Conservation (phyloP, 805 yeast species). For the Komagataella mondaviorum region DNA sequence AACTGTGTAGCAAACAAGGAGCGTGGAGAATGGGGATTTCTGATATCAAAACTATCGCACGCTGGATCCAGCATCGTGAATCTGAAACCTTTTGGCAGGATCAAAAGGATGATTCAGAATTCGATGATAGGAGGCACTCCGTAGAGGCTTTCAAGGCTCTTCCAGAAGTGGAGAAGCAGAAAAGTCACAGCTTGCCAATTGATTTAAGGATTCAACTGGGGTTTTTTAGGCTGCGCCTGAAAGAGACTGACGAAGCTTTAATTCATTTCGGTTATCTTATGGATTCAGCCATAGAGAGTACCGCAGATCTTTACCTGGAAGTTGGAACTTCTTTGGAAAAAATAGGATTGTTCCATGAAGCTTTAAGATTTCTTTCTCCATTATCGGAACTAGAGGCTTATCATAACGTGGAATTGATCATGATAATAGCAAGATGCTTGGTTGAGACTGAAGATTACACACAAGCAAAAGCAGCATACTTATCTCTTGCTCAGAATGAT, state of each 20-base stretch:
- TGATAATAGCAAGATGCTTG: slow-evolving; percentile 64
- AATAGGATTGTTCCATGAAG: slow-evolving; percentile 61
- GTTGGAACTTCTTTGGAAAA: slow-evolving; percentile 67
- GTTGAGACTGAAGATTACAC: slow-evolving; percentile 58
- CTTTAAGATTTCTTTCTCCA: slow-evolving; percentile 50
- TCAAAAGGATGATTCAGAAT: slow-evolving; percentile 60
- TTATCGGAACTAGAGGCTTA: slow-evolving; percentile 42
- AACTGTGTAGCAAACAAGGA: slow-evolving; percentile 58
- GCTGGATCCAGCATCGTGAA: slow-evolving; percentile 73
- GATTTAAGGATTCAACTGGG: slow-evolving; percentile 83
- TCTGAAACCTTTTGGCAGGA: slow-evolving; percentile 58
- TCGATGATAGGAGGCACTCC: slow-evolving; percentile 55
- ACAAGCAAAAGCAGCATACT: slow-evolving; percentile 48
- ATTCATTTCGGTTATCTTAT: slow-evolving; percentile 51
- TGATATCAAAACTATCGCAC: slow-evolving; percentile 52
- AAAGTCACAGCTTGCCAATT: slow-evolving; percentile 49
- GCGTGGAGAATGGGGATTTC: slow-evolving; percentile 53
- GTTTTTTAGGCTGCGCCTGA: slow-evolving; percentile 50
- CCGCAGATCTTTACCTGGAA: slow-evolving; percentile 59
- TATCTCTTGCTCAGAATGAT: slow-evolving; percentile 19
- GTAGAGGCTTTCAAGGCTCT: slow-evolving; percentile 28
- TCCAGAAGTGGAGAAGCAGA: slow-evolving; percentile 23
- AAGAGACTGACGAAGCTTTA: slow-evolving; percentile 56
- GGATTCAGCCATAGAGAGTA: slow-evolving; percentile 37
- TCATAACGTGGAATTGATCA: slow-evolving; percentile 34